Evolutionary conservation across 2,329 filamentous ascomycete genomes (phyloP).

Genomic region (Nemania abortiva): DNA sequence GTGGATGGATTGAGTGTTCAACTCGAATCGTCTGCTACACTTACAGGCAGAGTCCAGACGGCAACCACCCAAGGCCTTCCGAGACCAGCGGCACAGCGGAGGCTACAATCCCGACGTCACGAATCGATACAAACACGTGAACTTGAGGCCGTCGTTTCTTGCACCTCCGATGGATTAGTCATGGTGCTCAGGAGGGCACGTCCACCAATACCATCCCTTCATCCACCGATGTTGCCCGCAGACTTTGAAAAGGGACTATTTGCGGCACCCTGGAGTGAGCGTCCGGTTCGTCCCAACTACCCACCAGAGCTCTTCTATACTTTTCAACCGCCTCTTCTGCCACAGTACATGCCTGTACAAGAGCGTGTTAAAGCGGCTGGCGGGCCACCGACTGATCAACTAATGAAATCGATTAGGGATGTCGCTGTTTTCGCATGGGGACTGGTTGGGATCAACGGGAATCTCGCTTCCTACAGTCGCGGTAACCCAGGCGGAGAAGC

Average conservation of each 20-base stretch:
- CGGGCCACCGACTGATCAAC: slow-evolving; percentile 69
- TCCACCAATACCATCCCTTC: slow-evolving; percentile 72
- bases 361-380: slow-evolving; percentile 60
- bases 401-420: slow-evolving; percentile 85
- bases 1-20: slow-evolving; percentile 12
- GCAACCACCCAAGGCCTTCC: slow-evolving; percentile 27
- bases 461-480: slow-evolving; percentile 72
- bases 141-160: slow-evolving; percentile 90
- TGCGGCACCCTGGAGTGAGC: slow-evolving; percentile 81
- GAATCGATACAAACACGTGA: slow-evolving; percentile 67
- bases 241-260: slow-evolving; percentile 74
- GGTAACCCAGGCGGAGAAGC: slow-evolving; percentile 74
- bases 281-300: slow-evolving; percentile 68
- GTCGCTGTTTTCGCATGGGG: slow-evolving; percentile 92
- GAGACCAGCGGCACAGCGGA: slow-evolving; percentile 16
- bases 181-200: slow-evolving; percentile 82
- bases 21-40: slow-evolving; percentile 22
- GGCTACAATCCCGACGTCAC: slow-evolving; percentile 39
- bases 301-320: slow-evolving; percentile 58
- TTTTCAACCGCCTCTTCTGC: slow-evolving; percentile 58
- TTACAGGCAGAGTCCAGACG: slow-evolving; percentile 48
- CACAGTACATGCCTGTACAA: slow-evolving; percentile 59
- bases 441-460: slow-evolving; percentile 82
- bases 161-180: slow-evolving; percentile 87
- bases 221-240: slow-evolving; percentile 61